Evolutionary conservation across 2,329 filamentous ascomycete species (phyloP).

Genomic region (Penicillium vulpinum): DNA sequence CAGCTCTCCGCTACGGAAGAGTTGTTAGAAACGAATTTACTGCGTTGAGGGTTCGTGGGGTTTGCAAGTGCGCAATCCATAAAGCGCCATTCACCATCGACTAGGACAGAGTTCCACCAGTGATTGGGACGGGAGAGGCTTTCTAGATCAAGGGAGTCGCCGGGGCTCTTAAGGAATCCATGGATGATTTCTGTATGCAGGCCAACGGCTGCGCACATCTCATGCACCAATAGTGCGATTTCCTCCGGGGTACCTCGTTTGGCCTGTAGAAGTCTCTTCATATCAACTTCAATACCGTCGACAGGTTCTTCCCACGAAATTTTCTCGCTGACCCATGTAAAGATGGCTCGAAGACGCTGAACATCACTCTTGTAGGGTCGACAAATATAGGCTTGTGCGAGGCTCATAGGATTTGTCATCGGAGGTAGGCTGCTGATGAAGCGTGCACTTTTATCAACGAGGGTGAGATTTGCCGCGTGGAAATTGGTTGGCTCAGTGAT

Average conservation of each 20-base stretch:
- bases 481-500: slow-evolving; percentile 84
- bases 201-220: slow-evolving; percentile 91
- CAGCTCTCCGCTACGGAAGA: slow-evolving; percentile 75
- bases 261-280: slow-evolving; percentile 77
- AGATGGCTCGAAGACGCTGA: slow-evolving; percentile 88
- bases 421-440: slow-evolving; percentile 83
- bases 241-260: slow-evolving; percentile 85
- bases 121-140: slow-evolving; percentile 87
- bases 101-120: slow-evolving; percentile 94
- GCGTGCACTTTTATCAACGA: slow-evolving; percentile 94
- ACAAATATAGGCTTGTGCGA: slow-evolving; percentile 91
- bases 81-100: slow-evolving; percentile 94
- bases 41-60: slow-evolving; percentile 81
- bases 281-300: slow-evolving; percentile 74
- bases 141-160: slow-evolving; percentile 77
- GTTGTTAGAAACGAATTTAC: slow-evolving; percentile 71
- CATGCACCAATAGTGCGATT: slow-evolving; percentile 80
- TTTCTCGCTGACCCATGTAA: slow-evolving; percentile 95
- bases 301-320: slow-evolving; percentile 94
- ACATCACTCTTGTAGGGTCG: slow-evolving; percentile 92
- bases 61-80: slow-evolving; percentile 92
- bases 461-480: slow-evolving; percentile 70
- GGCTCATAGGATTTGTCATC: slow-evolving; percentile 74
- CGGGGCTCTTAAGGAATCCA: slow-evolving; percentile 87
- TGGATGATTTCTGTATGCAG: slow-evolving; percentile 83